Conservation (phyloP, 805 yeast genomes). For the Barnettozyma botsteinii region DNA sequence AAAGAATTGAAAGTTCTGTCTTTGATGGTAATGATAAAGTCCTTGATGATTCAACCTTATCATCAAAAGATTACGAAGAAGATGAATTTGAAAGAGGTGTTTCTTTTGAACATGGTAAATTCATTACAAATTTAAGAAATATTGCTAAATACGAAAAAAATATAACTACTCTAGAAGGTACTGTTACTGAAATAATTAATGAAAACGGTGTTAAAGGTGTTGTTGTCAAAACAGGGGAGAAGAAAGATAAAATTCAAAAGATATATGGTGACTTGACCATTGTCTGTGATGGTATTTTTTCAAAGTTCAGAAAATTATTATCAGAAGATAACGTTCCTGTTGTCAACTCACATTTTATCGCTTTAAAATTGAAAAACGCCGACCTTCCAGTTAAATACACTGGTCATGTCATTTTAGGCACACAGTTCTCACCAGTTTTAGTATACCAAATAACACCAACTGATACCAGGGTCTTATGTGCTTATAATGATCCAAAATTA, state of each 20-base stretch:
- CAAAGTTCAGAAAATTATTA: slow-evolving; percentile 79
- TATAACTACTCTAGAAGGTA: slow-evolving; percentile 76
- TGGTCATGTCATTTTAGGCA: slow-evolving; percentile 87
- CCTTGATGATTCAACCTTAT: slow-evolving; percentile 44
- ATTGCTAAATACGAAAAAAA: slow-evolving; percentile 67
- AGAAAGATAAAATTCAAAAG: slow-evolving; percentile 34
- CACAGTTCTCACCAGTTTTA: slow-evolving; percentile 75
- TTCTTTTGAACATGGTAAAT: slow-evolving; percentile 90
- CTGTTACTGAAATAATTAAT: slow-evolving; percentile 61
- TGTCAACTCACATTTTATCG: slow-evolving; percentile 82
- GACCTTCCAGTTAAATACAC: slow-evolving; percentile 65
- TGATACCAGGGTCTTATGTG: slow-evolving; percentile 87
- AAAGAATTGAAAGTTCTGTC: slow-evolving; percentile 51
- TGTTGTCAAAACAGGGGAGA: slow-evolving; percentile 39
- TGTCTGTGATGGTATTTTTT: slow-evolving; percentile 90
- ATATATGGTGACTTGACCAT: slow-evolving; percentile 62
- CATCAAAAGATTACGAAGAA: slow-evolving; percentile 49
- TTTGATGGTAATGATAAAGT: slow-evolving; percentile 53
- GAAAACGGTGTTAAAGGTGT: slow-evolving; percentile 71
- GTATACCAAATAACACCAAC: slow-evolving; percentile 79
- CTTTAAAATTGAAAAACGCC: slow-evolving; percentile 70
- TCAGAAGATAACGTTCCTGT: slow-evolving; percentile 55
- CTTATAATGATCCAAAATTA: slow-evolving; percentile 64
- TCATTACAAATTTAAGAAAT: slow-evolving; percentile 66
- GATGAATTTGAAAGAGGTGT: slow-evolving; percentile 62